phyloP scores from a whole-genome alignment of 169 alveolate genomes.

The Cyclospora cayetanensis region DNA sequence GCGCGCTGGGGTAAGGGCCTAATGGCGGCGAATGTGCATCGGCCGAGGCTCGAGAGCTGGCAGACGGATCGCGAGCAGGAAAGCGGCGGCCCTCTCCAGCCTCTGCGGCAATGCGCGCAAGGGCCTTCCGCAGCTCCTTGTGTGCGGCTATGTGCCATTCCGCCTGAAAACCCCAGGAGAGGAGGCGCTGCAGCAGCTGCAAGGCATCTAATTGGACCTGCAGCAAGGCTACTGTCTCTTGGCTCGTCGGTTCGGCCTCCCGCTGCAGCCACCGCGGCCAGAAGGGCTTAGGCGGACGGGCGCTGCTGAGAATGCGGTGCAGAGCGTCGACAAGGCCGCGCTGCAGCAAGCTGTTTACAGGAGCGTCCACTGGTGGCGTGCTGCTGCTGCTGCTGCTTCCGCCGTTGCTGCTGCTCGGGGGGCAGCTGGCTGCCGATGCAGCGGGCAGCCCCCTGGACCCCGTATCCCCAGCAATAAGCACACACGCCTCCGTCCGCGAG shows the following conservation, averaged over 20 bases:
- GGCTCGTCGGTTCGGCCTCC: background rate
- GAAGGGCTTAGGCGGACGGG: slow-evolving; percentile 43
- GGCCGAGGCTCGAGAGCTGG: too few species aligned
- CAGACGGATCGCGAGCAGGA: too few species aligned
- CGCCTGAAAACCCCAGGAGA: background rate
- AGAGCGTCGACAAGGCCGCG: background rate
- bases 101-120: background rate
- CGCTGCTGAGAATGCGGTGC: background rate
- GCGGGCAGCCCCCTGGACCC: too few species aligned
- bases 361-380: background rate
- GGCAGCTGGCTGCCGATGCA: background rate
- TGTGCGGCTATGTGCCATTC: slow-evolving; percentile 11
- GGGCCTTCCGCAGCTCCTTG: background rate
- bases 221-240: background rate
- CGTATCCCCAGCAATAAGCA: background rate
- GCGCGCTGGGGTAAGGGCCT: too few species aligned
- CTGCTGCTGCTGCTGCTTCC: background rate
- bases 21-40: too few species aligned
- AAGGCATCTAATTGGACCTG: background rate
- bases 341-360: background rate
- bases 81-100: too few species aligned
- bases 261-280: slow-evolving; percentile 67
- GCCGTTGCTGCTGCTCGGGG: background rate
- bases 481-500: background rate
- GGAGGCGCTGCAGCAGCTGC: slow-evolving; percentile 12